Conservation (phyloP, 78 protist genomes). For the Paratrimastix pyriformis region DNA sequence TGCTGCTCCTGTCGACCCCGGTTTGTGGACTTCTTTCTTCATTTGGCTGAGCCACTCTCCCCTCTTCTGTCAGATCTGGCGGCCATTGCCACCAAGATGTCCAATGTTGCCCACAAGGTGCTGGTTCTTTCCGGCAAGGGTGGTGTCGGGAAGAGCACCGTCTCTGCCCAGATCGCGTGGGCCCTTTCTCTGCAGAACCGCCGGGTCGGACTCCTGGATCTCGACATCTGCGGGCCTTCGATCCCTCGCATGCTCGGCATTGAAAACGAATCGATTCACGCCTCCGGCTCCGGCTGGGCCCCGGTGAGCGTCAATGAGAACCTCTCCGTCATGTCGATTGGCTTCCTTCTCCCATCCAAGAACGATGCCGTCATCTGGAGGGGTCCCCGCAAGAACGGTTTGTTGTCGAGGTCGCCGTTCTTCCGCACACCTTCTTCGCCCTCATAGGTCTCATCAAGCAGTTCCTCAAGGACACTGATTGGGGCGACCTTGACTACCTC, state of each 20-base stretch:
- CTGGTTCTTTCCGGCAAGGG: constrained; percentile 95
- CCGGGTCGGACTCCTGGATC: constrained; percentile 86
- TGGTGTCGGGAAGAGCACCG: constrained; percentile 94
- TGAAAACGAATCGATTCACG: constrained; percentile 24
- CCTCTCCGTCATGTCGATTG: constrained; percentile 85
- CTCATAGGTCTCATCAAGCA: constrained; percentile 79
- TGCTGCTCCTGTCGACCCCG: no score
- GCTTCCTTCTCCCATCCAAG: constrained; percentile 69
- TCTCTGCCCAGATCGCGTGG: constrained; percentile 80
- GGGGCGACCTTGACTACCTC: constrained; percentile 91
- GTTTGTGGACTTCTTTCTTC: no score
- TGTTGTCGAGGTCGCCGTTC: neutral
- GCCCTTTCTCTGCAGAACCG: constrained; percentile 39
- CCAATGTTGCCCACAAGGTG: constrained; percentile 18
- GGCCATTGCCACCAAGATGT: neutral
- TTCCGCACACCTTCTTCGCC: neutral
- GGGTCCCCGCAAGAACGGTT: constrained; percentile 89
- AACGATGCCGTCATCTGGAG: constrained; percentile 96
- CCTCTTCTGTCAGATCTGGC: neutral
- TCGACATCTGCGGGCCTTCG: constrained; percentile 97
- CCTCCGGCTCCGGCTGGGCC: constrained; percentile 51
- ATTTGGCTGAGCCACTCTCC: no score
- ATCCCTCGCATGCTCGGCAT: constrained; percentile 78
- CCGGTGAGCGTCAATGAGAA: constrained; percentile 65
- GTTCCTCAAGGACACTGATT: constrained; percentile 87